phyloP scores from a whole-genome alignment of 495 filamentous ascomycete species.

The Hypoxylon fragiforme region DNA sequence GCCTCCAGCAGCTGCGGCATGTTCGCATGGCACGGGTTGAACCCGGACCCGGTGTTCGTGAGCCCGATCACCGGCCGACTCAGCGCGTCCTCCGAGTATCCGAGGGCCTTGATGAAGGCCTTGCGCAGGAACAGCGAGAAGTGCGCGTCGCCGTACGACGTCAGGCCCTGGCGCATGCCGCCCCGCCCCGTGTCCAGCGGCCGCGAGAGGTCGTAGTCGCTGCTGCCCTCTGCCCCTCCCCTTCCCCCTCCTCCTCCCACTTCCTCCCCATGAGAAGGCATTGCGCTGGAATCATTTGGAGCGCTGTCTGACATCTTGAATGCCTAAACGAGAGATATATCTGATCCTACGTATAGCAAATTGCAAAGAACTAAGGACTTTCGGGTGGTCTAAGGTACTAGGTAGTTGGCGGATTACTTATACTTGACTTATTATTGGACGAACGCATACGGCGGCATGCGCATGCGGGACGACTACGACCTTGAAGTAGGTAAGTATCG shows the following conservation, averaged over 20 bases:
- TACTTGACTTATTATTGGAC: no score
- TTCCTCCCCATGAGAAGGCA: no score
- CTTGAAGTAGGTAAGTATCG: slow-evolving; percentile 19
- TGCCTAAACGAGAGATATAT: neutral
- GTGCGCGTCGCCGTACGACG: slow-evolving; percentile 70
- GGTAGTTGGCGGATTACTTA: no score
- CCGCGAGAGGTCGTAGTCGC: slow-evolving; percentile 58
- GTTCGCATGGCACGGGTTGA: slow-evolving; percentile 72
- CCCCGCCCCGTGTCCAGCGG: slow-evolving; percentile 52
- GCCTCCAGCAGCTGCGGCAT: slow-evolving; percentile 69
- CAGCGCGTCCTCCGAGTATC: slow-evolving; percentile 68
- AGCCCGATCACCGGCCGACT: slow-evolving; percentile 67
- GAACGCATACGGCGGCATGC: no score
- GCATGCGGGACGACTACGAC: slow-evolving; percentile 18
- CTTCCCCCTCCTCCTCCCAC: neutral
- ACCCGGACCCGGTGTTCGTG: slow-evolving; percentile 66
- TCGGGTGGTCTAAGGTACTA: no score
- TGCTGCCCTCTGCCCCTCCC: neutral
- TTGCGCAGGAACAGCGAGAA: slow-evolving; percentile 72
- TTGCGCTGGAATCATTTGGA: neutral
- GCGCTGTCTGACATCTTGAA: slow-evolving; percentile 1
- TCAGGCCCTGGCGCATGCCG: slow-evolving; percentile 62
- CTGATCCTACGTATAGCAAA: neutral
- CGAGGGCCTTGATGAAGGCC: slow-evolving; percentile 70
- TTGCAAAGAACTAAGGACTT: no score